phyloP scores from a whole-genome alignment of 768 basidiomycete genomes.

The Rhodotorula graminis region DNA sequence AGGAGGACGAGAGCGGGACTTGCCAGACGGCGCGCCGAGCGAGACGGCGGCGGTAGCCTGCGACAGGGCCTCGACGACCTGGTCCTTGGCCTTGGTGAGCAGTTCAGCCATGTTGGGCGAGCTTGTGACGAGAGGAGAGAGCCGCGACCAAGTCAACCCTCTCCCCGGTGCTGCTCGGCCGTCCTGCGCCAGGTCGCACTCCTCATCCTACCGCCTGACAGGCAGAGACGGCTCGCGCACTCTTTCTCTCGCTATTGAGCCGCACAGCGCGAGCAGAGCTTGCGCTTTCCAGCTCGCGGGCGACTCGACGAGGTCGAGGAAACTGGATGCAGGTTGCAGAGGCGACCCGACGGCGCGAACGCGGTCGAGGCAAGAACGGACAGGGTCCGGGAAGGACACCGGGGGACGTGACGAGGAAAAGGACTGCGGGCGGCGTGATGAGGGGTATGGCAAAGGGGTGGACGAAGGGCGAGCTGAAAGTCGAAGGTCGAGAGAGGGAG shows the following conservation, averaged over 20 bases:
- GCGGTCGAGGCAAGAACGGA: neutral
- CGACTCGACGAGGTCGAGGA: neutral
- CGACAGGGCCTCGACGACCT: constrained; percentile 37
- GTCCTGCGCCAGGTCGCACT: too few relatives aligned
- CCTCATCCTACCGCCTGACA: too few relatives aligned
- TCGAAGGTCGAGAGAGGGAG: neutral
- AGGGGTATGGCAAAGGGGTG: neutral
- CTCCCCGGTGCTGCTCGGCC: too few relatives aligned
- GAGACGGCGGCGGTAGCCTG: constrained; percentile 39
- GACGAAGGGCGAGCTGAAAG: neutral
- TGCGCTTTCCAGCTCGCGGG: too few relatives aligned
- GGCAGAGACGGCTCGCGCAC: too few relatives aligned
- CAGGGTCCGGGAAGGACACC: neutral
- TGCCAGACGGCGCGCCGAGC: constrained; percentile 12
- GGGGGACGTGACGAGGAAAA: neutral
- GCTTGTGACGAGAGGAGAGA: neutral
- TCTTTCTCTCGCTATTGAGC: too few relatives aligned
- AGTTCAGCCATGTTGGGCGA: constrained; percentile 29
- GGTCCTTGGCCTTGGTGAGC: constrained; percentile 35
- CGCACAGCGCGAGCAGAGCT: too few relatives aligned
- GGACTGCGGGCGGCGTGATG: neutral
- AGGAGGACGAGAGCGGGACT: neutral
- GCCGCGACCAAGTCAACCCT: neutral
- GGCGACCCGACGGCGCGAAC: too few relatives aligned
- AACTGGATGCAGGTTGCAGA: neutral